These are phyloP conservation scores for Drosera capensis DNA, from an alignment of 148 eudicot genomes.

Conservation along the genomic window DNA sequence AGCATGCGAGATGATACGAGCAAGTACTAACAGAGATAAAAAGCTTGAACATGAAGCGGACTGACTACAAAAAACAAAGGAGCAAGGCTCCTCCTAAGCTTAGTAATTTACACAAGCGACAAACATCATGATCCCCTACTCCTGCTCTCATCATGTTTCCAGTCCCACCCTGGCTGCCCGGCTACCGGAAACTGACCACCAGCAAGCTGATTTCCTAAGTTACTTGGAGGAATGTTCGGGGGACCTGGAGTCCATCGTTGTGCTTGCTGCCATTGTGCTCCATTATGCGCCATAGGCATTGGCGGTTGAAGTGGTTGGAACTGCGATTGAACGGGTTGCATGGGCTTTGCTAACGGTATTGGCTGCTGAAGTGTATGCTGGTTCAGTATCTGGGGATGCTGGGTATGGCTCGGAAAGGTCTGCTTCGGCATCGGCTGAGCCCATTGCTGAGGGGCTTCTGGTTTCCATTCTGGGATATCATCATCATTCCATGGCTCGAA, in stretches of 20 bases:
- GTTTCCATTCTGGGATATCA: conserved; percentile 96
- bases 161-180: too few species aligned
- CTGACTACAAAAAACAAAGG: too few species aligned
- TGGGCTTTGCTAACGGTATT: conserved; percentile 4
- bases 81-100: too few species aligned
- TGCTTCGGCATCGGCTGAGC: conserved; percentile 2
- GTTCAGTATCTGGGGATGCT: conserved; percentile 9
- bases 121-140: too few species aligned
- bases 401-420: conserved; percentile 3
- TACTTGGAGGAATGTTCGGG: conserved; percentile 7
- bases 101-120: too few species aligned
- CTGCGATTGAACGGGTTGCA: conserved; percentile 22
- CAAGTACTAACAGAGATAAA: too few species aligned
- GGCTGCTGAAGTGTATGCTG: conserved; percentile 6
- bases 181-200: conserved; percentile 16
- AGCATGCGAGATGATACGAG: too few species aligned
- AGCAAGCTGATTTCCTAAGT: conserved; percentile 1
- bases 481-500: conserved; percentile 60
- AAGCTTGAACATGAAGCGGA: too few species aligned
- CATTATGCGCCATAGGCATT: conserved; percentile 18
- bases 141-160: too few species aligned
- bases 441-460: conserved; percentile 22
- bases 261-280: conserved; percentile 23
- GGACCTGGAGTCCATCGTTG: conserved; percentile 3
- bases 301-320: conserved; percentile 1